Base-by-base conservation (phyloP, 2,329 filamentous ascomycete species). In the Celoporthe dispersa region DNA sequence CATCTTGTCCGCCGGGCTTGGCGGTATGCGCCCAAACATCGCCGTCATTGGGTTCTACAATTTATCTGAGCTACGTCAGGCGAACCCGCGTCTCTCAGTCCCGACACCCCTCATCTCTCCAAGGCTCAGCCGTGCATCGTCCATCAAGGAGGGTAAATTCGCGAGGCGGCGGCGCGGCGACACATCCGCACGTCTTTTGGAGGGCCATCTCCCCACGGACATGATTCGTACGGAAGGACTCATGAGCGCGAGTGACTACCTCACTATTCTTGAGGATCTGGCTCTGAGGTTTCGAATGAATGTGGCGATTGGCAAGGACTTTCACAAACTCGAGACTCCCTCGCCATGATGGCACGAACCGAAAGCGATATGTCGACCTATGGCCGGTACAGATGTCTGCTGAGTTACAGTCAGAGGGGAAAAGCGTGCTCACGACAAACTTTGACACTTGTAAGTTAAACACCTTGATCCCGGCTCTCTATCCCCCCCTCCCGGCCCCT, bases 331-430 rank as follows among this genome's bases (percentile, higher is more conserved):
- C 1, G 92, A 96, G 76, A 87, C 93, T 0, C 94, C n/a, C 94
- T 0, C 84, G 87, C 28, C 79, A 84, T 0, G 84, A 88, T 53
- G 85, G 85, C 4, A 76, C 78, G 25, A 88, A 90, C 67, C 83
- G 82, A 4, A 95, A 95, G 77, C 92, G 90, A 75, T 95, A 91
- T 76, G 93, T 97, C 72, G 94, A 97, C 76, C 82, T 97, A 5
- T 97, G 94, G 94, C 94, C 94, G 0, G 96, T 97, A 67, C 94
- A 97, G 74, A 97, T 97, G 93, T 95, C 93, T 7, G 93, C 93
- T 1, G 92, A 95, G 75, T 87, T 96, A 44, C 87, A 89, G 0
- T 84, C 91, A 1, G 89, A 91, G 73, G 86, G 85, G 1, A 87
- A 89, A 76, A 90, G 85, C 73, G 85, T 96, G 7, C 79, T 95